A percentile compares a stretch with the other conserved stretches of the same genome.
These are phyloP conservation scores for Aegilops longissima DNA, from an alignment of 176 grass and related monocot genomes.

Conservation along the genomic window DNA sequence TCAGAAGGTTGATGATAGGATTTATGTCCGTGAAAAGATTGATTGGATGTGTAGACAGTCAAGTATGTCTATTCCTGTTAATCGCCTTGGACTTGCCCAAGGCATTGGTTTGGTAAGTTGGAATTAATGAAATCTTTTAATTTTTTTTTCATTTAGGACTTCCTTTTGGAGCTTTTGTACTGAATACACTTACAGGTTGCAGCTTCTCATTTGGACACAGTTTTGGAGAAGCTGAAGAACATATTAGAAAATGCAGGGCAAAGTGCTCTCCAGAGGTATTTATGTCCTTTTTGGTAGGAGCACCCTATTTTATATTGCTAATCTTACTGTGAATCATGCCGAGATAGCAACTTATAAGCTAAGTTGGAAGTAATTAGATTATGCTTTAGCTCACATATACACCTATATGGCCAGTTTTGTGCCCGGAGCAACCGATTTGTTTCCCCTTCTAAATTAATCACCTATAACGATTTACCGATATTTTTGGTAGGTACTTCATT, in stretches of 20 bases:
- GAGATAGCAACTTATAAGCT: constrained; percentile 13
- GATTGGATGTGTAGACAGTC: constrained; percentile 95
- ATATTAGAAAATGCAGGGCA: constrained; percentile 78
- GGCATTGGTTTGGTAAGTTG: constrained; percentile 93
- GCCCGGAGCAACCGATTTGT: not conserved
- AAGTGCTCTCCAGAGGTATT: constrained; percentile 75
- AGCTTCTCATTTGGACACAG: constrained; percentile 95
- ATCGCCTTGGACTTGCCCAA: constrained; percentile 96
- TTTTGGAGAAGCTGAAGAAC: constrained; percentile 91
- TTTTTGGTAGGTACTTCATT: not conserved
- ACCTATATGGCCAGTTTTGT: constrained; percentile 11
- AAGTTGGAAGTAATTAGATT: not conserved
- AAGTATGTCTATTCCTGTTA: constrained; percentile 87
- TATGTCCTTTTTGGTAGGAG: constrained; percentile 22
- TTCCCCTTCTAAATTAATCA: constrained; percentile 5
- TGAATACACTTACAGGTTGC: constrained; percentile 69
- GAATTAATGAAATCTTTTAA: not conserved
- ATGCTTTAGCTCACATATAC: not conserved
- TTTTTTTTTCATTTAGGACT: not conserved
- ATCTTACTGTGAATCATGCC: constrained; percentile 6
- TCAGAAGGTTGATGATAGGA: constrained; percentile 95
- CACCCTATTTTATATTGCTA: constrained; percentile 12
- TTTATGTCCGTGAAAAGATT: constrained; percentile 86
- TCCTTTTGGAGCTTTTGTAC: constrained; percentile 32
- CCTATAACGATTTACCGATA: not conserved